phyloP scores from a whole-genome alignment of 164 flowering plant genomes.

The Cinnamomum micranthum region DNA sequence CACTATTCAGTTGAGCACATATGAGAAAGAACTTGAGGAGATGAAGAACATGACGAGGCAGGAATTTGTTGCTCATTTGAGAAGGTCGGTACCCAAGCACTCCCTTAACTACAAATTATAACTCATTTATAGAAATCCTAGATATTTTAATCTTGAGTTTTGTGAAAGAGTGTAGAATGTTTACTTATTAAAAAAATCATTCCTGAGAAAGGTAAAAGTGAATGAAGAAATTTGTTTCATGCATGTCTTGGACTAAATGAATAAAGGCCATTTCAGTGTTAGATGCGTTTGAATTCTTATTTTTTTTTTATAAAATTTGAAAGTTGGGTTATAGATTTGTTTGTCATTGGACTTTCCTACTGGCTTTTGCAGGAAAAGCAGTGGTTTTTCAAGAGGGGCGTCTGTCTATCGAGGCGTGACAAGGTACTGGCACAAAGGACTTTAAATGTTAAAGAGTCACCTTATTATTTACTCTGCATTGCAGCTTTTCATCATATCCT shows the following conservation, averaged over 20 bases:
- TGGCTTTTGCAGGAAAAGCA: constrained; percentile 65
- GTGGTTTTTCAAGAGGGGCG: constrained; percentile 96
- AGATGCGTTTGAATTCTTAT: background rate
- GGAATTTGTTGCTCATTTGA: constrained; percentile 82
- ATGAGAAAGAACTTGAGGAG: constrained; percentile 81
- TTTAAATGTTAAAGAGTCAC: constrained; percentile 21
- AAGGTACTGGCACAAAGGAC: constrained; percentile 36
- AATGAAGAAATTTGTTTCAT: too few species aligned
- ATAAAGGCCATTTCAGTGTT: background rate
- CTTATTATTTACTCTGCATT: constrained; percentile 26
- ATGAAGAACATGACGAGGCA: constrained; percentile 89
- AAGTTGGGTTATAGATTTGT: too few species aligned
- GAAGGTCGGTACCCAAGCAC: constrained; percentile 46
- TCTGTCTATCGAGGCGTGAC: constrained; percentile 93
- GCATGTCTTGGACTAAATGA: too few species aligned
- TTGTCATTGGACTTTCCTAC: background rate
- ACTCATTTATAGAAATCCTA: too few species aligned
- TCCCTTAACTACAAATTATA: background rate
- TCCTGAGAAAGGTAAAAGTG: too few species aligned
- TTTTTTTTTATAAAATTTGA: background rate
- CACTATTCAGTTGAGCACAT: constrained; percentile 44
- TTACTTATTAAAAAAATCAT: too few species aligned
- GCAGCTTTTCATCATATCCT: constrained; percentile 36
- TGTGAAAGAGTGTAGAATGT: too few species aligned
- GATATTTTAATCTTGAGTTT: too few species aligned